Evolutionary conservation across 495 filamentous ascomycete species (phyloP).

Genomic region (Terfezia boudieri): DNA sequence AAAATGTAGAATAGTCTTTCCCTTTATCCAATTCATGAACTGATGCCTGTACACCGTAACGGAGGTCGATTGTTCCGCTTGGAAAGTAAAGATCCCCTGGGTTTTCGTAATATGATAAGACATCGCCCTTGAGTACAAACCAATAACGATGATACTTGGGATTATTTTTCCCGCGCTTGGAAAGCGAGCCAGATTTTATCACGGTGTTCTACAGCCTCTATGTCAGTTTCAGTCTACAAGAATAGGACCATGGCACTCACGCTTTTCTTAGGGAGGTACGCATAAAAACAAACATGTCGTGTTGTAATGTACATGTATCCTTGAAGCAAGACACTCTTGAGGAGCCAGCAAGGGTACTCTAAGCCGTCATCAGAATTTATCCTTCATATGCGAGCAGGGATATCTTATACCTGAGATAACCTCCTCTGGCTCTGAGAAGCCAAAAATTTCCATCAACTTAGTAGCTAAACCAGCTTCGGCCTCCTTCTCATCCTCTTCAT

Average conservation of each 20-base stretch:
- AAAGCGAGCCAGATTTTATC: conserved; percentile 70
- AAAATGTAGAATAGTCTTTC: conserved; percentile 41
- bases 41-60: conserved; percentile 72
- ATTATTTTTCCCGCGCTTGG: conserved; percentile 74
- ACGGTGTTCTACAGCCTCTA: conserved; percentile 34
- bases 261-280: conserved; percentile 78
- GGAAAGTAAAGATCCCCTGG: conserved; percentile 79
- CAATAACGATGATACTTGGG: conserved; percentile 83
- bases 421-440: conserved; percentile 59
- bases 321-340: conserved; percentile 80
- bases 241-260: conserved; percentile 24
- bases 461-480: conserved; percentile 30
- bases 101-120: conserved; percentile 77
- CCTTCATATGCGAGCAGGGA: background rate
- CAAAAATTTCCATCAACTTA: conserved; percentile 70
- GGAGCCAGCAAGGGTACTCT: conserved; percentile 88
- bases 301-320: conserved; percentile 95
- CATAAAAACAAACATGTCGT: conserved; percentile 89
- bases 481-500: conserved; percentile 20
- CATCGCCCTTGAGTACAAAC: conserved; percentile 89
- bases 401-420: conserved; percentile 44
- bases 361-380: conserved; percentile 3
- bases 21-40: conserved; percentile 29
- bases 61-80: conserved; percentile 72
- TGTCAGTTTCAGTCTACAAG: background rate